phyloP scores from a whole-genome alignment of 306 rosid species.

The Sindora glabra region DNA sequence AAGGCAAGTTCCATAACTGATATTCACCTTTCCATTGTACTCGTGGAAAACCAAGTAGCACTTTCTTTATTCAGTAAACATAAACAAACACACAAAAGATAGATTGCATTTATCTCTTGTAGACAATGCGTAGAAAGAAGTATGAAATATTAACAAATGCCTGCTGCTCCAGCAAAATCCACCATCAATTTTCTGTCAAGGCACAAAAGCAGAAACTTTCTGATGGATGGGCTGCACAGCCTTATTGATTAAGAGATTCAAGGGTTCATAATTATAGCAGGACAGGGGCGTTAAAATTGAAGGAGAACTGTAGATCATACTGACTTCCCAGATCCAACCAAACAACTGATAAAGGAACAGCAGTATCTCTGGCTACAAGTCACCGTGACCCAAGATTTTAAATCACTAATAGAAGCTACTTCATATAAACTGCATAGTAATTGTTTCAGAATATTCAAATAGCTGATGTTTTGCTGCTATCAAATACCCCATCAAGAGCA shows the following conservation, averaged over 20 bases:
- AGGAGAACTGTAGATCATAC: constrained; percentile 52
- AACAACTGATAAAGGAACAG: constrained; percentile 7
- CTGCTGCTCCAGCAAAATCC: constrained; percentile 50
- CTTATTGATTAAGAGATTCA: constrained; percentile 56
- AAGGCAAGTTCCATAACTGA: not conserved
- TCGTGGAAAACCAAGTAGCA: constrained; percentile 40
- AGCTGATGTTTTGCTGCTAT: constrained; percentile 25
- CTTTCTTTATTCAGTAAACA: constrained; percentile 61
- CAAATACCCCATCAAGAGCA: constrained; percentile 46
- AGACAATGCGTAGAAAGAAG: constrained; percentile 32
- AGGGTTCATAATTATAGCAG: constrained; percentile 31
- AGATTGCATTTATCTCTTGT: constrained; percentile 60
- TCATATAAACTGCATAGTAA: constrained; percentile 38
- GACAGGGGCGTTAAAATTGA: constrained; percentile 29
- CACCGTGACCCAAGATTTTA: constrained; percentile 31
- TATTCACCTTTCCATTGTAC: constrained; percentile 85
- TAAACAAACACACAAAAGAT: constrained; percentile 45
- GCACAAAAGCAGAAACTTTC: constrained; percentile 51
- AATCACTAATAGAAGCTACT: constrained; percentile 35
- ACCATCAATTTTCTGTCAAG: constrained; percentile 64
- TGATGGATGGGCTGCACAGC: constrained; percentile 62
- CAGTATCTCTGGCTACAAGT: constrained; percentile 25
- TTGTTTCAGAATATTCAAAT: constrained; percentile 37
- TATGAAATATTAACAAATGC: constrained; percentile 39
- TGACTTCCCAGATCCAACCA: constrained; percentile 36